Conservation (phyloP, 768 basidiomycete genomes). For the Podaxis sp. region DNA sequence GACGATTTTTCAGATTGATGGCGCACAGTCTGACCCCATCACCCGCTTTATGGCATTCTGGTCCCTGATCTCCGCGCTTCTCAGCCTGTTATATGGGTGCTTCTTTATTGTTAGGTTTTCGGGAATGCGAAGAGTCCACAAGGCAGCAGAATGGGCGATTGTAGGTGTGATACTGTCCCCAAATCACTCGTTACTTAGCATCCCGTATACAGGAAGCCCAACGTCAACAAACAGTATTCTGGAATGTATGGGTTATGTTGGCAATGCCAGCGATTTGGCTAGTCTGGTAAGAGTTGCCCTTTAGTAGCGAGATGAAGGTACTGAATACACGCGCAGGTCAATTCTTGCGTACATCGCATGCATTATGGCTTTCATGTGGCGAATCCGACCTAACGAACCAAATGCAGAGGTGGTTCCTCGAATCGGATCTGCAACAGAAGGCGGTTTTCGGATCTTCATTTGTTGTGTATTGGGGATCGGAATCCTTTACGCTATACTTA, state of each 20-base stretch:
- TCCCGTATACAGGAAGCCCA: conserved; percentile 47
- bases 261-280: conserved; percentile 18
- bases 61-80: conserved; percentile 53
- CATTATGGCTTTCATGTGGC: conserved; percentile 28
- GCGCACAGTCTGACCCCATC: conserved; percentile 45
- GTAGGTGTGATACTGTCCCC: conserved; percentile 24
- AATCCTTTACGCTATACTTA: conserved; percentile 48
- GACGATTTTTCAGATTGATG: conserved; percentile 29
- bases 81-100: conserved; percentile 61
- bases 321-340: conserved; percentile 19
- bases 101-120: conserved; percentile 63
- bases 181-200: not conserved
- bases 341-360: conserved; percentile 24
- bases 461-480: conserved; percentile 51
- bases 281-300: conserved; percentile 8
- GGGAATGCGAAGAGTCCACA: conserved; percentile 58
- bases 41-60: conserved; percentile 52
- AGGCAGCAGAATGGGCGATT: conserved; percentile 60
- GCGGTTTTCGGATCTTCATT: conserved; percentile 38
- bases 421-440: not conserved
- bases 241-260: conserved; percentile 55
- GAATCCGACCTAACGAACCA: conserved; percentile 11
- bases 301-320: not conserved
- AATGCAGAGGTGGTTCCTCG: not conserved
- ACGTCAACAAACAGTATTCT: conserved; percentile 26